Evolutionary conservation across 1,139 yeast species (phyloP).

Genomic region (Candida smagusa): DNA sequence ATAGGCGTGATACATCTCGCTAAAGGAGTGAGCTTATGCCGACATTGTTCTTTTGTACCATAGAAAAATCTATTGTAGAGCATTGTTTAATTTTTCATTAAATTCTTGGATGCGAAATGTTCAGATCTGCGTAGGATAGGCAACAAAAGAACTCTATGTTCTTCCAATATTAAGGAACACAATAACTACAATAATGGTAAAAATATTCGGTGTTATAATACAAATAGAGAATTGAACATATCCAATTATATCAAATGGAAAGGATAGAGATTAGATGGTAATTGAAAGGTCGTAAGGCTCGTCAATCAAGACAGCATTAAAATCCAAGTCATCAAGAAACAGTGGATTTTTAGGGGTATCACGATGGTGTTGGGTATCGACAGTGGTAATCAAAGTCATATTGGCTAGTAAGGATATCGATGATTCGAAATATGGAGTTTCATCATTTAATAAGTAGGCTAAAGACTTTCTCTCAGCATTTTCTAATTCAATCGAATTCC

Average conservation of each 20-base stretch:
- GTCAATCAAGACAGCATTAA: slow-evolving; percentile 14
- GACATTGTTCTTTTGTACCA: too few relatives aligned
- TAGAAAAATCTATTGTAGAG: too few relatives aligned
- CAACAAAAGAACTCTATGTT: too few relatives aligned
- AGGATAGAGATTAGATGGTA: neutral
- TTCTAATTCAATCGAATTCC: slow-evolving; percentile 27
- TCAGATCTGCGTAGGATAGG: too few relatives aligned
- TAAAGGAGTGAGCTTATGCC: too few relatives aligned
- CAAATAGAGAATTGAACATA: neutral
- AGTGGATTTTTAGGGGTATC: neutral
- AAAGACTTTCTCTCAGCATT: slow-evolving; percentile 15
- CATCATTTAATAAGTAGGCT: neutral
- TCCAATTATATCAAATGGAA: slow-evolving; percentile 1
- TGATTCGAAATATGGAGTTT: slow-evolving; percentile 2
- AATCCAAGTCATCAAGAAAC: slow-evolving; percentile 19
- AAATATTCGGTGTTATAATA: neutral
- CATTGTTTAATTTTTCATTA: too few relatives aligned
- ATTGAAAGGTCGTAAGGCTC: slow-evolving; percentile 17
- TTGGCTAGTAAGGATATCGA: slow-evolving; percentile 23
- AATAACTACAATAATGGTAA: neutral
- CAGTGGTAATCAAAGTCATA: slow-evolving; percentile 22
- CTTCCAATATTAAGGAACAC: too few relatives aligned
- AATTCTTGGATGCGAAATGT: too few relatives aligned
- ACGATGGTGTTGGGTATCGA: neutral
- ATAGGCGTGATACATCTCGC: too few relatives aligned